A percentile compares a stretch with the other conserved stretches of the same genome.
These are phyloP conservation scores for Leccinum variicolor DNA, from an alignment of 768 basidiomycete species.

Conservation along the genomic window DNA sequence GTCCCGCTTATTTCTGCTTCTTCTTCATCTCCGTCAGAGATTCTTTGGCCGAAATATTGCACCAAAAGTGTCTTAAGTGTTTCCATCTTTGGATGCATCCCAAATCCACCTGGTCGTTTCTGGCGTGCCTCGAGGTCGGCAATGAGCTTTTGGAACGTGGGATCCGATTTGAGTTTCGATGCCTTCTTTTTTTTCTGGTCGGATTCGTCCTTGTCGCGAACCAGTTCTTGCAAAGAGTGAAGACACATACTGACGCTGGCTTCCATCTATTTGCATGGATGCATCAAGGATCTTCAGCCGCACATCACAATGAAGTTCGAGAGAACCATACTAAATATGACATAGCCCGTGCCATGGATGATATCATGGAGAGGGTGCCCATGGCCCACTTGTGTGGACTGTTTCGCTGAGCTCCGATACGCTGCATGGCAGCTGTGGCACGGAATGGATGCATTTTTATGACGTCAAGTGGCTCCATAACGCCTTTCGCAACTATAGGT, in stretches of 20 bases:
- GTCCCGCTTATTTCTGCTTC: conserved; percentile 38
- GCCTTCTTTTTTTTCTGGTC: conserved; percentile 36
- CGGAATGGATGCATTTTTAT: conserved; percentile 64
- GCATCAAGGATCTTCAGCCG: no score
- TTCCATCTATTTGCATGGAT: conserved; percentile 55
- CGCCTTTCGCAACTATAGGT: conserved; percentile 31
- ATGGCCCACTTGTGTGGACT: conserved; percentile 45
- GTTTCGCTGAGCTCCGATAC: conserved; percentile 36
- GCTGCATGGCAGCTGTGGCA: conserved; percentile 41
- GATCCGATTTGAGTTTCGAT: conserved; percentile 48
- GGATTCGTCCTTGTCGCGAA: conserved; percentile 37
- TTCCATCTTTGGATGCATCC: conserved; percentile 90
- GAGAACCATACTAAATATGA: conserved; percentile 67
- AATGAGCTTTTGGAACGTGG: conserved; percentile 62
- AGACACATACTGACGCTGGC: conserved; percentile 80
- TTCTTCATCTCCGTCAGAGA: conserved; percentile 41
- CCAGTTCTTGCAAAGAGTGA: conserved; percentile 51
- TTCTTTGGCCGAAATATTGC: conserved; percentile 60
- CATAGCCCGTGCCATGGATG: conserved; percentile 75
- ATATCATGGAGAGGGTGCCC: conserved; percentile 49
- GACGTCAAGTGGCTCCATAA: conserved; percentile 56
- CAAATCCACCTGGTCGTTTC: conserved; percentile 44
- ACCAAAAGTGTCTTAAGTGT: conserved; percentile 69
- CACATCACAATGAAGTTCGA: neutral
- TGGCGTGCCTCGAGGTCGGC: conserved; percentile 62